These are phyloP conservation scores for Lentinus brumalis DNA, from an alignment of 768 basidiomycete genomes.

Conservation along the genomic window DNA sequence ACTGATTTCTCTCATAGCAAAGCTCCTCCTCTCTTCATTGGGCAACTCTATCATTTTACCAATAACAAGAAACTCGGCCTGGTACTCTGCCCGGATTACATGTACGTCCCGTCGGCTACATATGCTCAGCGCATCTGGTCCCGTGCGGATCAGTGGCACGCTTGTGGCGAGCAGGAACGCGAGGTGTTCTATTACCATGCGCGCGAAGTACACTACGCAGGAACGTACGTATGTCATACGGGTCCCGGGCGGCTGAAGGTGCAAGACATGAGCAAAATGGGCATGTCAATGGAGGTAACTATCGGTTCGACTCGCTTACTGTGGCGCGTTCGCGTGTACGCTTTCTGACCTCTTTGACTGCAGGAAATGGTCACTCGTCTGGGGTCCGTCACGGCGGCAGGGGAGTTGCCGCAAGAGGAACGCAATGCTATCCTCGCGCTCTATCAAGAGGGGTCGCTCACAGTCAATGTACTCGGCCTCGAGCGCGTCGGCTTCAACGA, in stretches of 20 bases:
- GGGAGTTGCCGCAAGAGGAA: neutral
- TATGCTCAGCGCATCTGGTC: neutral
- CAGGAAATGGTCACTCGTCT: neutral
- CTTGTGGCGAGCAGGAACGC: conserved; percentile 1
- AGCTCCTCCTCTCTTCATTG: neutral
- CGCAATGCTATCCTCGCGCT: neutral
- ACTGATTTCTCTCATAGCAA: neutral
- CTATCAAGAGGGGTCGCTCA: neutral
- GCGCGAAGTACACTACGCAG: neutral
- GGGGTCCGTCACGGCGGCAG: neutral
- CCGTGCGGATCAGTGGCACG: neutral
- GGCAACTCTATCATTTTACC: neutral
- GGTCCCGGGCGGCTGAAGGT: neutral
- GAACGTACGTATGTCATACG: conserved; percentile 1
- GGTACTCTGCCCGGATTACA: neutral
- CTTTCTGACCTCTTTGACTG: neutral
- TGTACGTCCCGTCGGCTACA: neutral
- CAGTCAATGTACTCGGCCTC: neutral
- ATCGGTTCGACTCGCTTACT: neutral
- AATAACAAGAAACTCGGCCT: neutral
- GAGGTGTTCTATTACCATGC: conserved; percentile 2
- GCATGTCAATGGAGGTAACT: neutral
- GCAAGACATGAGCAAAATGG: neutral
- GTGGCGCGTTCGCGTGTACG: neutral
- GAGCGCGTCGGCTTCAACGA: conserved; percentile 6